Percentiles rank a stretch among this genome's conserved stretches.
These are phyloP conservation scores for Pseudogymnoascus sp. DNA, from an alignment of 2,329 filamentous ascomycete species.

Conservation along the genomic window DNA sequence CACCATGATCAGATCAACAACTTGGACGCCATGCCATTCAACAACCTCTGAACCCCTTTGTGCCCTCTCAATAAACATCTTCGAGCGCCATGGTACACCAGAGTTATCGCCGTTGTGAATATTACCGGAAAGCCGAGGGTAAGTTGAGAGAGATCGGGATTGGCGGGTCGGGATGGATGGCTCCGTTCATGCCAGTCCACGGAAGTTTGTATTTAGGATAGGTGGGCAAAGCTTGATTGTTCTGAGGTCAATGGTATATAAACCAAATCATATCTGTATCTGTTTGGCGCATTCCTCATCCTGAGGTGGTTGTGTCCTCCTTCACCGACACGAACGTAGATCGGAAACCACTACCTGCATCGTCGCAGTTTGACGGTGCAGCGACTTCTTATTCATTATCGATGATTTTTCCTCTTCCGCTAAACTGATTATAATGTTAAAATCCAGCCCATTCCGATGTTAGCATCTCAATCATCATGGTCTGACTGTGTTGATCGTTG, in stretches of 20 bases:
- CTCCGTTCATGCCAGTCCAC: not conserved
- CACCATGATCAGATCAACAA: not conserved
- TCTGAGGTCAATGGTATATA: not conserved
- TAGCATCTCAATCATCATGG: not conserved
- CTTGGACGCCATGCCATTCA: not conserved
- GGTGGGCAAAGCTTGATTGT: not conserved
- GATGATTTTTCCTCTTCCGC: not conserved
- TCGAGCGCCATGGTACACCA: not conserved
- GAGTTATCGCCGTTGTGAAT: not conserved
- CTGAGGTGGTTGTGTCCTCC: not conserved
- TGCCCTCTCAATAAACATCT: not conserved
- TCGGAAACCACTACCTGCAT: not conserved
- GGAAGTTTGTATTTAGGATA: not conserved
- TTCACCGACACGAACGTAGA: not conserved
- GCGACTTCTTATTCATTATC: not conserved
- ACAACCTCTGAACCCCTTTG: not conserved
- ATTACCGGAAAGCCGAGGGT: not conserved
- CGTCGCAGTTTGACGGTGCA: not conserved
- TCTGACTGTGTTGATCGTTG: slow-evolving; percentile 5
- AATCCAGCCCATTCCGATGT: not conserved
- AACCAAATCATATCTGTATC: not conserved
- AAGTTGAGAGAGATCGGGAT: not conserved
- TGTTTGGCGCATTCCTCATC: not conserved
- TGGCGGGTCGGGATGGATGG: not conserved
- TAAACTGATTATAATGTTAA: not conserved